Evolutionary conservation across 352 stramenopile species (phyloP), one percentile per base, ranked within the genome.

Genomic region (Phytophthora ohioensis): DNA sequence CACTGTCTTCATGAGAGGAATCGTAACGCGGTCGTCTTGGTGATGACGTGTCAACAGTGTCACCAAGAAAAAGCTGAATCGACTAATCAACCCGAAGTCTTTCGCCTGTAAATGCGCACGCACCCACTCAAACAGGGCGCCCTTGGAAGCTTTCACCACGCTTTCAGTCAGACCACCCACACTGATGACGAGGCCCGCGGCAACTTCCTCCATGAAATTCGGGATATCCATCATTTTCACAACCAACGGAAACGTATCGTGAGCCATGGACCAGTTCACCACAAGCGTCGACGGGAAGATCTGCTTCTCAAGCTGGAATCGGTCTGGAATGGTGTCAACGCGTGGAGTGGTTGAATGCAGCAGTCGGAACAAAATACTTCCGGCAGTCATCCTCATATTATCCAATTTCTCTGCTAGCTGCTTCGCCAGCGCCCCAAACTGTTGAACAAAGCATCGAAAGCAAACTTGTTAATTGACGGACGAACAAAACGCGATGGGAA

Each of bases 351-450:
- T 66, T 47, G 79, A 84, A 61, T 93, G 82, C 0, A 99, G 57
- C 34, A 99, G 70, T 36, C 90, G 82, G 56, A 93, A 88, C 0
- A 99, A 72, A 55, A 97, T 91, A 52, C 67, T 80, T 48, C 97
- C 97, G 5, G 97, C 93, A 21, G 92, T 84, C 13, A 88, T 75
- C 35, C 98, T 84, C 46, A 99, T 93, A 53, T 79, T 81, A 75
- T 99, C 97, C 5, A 99, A 86, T 69, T 99, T 99, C 74, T 99
- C 98, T 35, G 86, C 85, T 27, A 99, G 78, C 73, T 99, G 98
- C 65, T 99, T 98, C 7, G 98, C 81, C n/a, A 98, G 70, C 2
- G 82, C 81, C 52, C 81, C 82, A 21, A 91, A 95, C 87, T 82
- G 89, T 15, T 27, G 17, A 31, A 21, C 52, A 56, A 42, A 76